Base-by-base conservation (phyloP, 306 rosid species). In the Pachyrhizus erosus region DNA sequence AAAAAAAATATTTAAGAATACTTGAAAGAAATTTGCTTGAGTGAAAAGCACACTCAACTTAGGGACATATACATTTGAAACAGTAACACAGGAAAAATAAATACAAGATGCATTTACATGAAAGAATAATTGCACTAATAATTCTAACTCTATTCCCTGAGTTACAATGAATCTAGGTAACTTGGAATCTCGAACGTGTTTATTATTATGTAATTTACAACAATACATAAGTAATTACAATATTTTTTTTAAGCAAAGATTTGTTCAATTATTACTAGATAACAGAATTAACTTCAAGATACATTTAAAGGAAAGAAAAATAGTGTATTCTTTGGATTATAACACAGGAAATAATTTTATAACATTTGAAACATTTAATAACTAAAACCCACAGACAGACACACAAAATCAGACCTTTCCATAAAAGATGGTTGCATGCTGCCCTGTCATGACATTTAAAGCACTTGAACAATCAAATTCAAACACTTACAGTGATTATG, bases 391-490 rank as follows among this genome's bases (percentile, higher is more conserved):
- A 62, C 24, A 46, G 31, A 33, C 31, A 76, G 46, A 62, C 17
- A 26, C 70, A 54, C 48, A 57, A 37, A 68, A 37, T 17, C 13
- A 15, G 42, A 71, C 17, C 54, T 24, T 68, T n/a, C 73, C 20
- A 34, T 34, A 34, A 75, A 84, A 75, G 48, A 75, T 37, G 42
- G 43, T 37, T 80, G 39, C 34, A 68, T 40, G 27, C 26, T 75
- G 40, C 48, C 78, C 43, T n/a, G 26, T 42, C 73, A 27, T 73
- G 75, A 84, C 34, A 34, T 84, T 21, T 54, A 51, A 79, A 46
- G 33, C 40, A 15, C 31, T 45, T 79, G 68, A 67, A 18, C 31
- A 68, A 43, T 80, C 42, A 80, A 80, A 70, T 34, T 80, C 42
- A 71, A 80, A 70, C 26, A 9, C 2, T 18, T 55, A 18, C 5